phyloP scores from a whole-genome alignment of 140 eudicot genomes.

The Oenanthe javanica region DNA sequence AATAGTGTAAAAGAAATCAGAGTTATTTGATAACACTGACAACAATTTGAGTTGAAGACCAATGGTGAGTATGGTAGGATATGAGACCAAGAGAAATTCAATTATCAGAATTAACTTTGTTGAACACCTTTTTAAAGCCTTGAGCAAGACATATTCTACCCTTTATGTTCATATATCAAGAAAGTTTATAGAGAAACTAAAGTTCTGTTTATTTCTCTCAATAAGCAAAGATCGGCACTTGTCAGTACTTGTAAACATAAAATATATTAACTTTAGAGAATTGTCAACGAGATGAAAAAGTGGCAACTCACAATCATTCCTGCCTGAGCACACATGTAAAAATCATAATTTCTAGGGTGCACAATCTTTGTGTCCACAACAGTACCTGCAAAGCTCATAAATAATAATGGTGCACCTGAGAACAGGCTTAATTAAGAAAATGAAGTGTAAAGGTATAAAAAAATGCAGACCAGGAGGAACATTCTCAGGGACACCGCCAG shows the following conservation, averaged over 20 bases:
- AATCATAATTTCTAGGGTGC: slow-evolving; percentile 89
- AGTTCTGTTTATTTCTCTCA: not conserved
- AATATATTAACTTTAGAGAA: not conserved
- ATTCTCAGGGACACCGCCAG: slow-evolving; percentile 48
- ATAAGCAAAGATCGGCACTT: not conserved
- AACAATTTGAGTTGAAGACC: not conserved
- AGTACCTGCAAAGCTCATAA: slow-evolving; percentile 49
- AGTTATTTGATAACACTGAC: not conserved
- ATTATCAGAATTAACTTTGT: not conserved
- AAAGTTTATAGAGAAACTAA: not conserved
- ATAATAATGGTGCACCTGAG: slow-evolving; percentile 10
- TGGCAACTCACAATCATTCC: slow-evolving; percentile 82
- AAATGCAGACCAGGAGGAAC: slow-evolving; percentile 74
- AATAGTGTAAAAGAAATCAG: not conserved
- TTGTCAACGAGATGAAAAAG: slow-evolving; percentile 8
- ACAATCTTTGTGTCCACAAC: slow-evolving; percentile 73
- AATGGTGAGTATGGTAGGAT: not conserved
- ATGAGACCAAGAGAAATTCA: not conserved
- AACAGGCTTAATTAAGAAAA: not conserved
- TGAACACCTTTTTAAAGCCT: not conserved
- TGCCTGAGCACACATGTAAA: slow-evolving; percentile 89
- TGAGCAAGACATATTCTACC: not conserved
- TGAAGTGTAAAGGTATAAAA: not conserved
- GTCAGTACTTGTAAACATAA: not conserved
- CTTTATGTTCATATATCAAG: not conserved